Percentiles rank a stretch among this genome's conserved stretches.
Evolutionary conservation across 2,329 filamentous ascomycete genomes (phyloP).

Genomic region (Coniosporium tulheliwenetii): DNA sequence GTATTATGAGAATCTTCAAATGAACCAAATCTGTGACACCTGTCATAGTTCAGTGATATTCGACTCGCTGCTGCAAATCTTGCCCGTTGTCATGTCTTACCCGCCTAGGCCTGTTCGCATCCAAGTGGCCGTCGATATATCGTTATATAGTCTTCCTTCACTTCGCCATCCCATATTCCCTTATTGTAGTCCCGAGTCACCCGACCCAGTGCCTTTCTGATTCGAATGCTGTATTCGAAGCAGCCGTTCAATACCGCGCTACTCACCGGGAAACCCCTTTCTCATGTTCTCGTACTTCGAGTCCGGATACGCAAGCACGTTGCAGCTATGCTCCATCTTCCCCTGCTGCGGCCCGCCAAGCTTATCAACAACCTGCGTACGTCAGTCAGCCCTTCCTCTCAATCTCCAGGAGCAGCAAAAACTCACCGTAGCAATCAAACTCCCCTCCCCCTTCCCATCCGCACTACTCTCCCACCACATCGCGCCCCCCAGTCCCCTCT

Average conservation of each 20-base stretch:
- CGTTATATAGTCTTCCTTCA: too few relatives aligned
- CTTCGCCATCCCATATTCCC: too few relatives aligned
- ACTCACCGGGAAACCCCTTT: constrained; percentile 21
- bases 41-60: too few relatives aligned
- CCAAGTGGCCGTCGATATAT: constrained; percentile 2
- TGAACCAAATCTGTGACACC: too few relatives aligned
- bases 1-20: too few relatives aligned
- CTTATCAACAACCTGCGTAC: constrained; percentile 18
- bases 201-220: too few relatives aligned
- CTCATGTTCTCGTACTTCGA: constrained; percentile 39
- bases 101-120: too few relatives aligned
- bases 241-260: too few relatives aligned
- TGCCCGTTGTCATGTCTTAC: too few relatives aligned
- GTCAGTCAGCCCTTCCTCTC: neutral
- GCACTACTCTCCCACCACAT: constrained; percentile 95
- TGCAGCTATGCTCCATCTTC: constrained; percentile 29
- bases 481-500: constrained; percentile 58
- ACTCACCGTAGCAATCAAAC: constrained; percentile 38
- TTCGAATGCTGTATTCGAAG: too few relatives aligned
- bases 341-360: constrained; percentile 22
- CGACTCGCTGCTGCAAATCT: too few relatives aligned
- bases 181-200: too few relatives aligned
- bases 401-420: constrained; percentile 1
- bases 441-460: constrained; percentile 49
- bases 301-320: constrained; percentile 34